Conservation (phyloP, 768 basidiomycete genomes). For the Pholiota microspora region DNA sequence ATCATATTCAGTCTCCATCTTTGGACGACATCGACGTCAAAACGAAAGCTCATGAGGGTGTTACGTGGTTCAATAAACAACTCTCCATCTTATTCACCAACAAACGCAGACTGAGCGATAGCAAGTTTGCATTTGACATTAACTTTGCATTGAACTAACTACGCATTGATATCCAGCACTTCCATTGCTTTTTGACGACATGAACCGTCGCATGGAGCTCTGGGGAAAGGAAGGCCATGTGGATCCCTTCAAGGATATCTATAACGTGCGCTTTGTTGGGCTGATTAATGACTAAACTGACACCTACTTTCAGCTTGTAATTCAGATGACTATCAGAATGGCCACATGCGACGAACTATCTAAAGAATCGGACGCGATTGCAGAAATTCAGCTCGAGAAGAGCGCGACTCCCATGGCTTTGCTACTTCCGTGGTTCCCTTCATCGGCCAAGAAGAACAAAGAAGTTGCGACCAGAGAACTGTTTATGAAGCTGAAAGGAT, state of each 20-base stretch:
- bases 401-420: constrained; percentile 31
- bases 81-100: constrained; percentile 17
- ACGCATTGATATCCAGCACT: constrained; percentile 2
- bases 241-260: constrained; percentile 28
- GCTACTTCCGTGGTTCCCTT: constrained; percentile 36
- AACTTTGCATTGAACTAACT: neutral
- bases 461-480: constrained; percentile 29
- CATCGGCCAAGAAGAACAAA: constrained; percentile 28
- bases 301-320: constrained; percentile 26
- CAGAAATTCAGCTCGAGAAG: constrained; percentile 30
- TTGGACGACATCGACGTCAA: constrained; percentile 25
- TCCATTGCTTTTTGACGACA: constrained; percentile 22
- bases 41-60: constrained; percentile 8
- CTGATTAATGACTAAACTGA: neutral
- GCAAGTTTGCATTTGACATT: neutral
- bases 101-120: constrained; percentile 18
- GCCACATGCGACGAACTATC: constrained; percentile 33
- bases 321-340: constrained; percentile 38
- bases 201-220: constrained; percentile 19
- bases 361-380: constrained; percentile 21
- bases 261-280: constrained; percentile 30
- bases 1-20: constrained; percentile 14
- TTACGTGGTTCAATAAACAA: constrained; percentile 24
- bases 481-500: constrained; percentile 23
- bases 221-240: constrained; percentile 26